Evolutionary conservation across 495 filamentous ascomycete species (phyloP).

Genomic region (Xylaria telfairii): DNA sequence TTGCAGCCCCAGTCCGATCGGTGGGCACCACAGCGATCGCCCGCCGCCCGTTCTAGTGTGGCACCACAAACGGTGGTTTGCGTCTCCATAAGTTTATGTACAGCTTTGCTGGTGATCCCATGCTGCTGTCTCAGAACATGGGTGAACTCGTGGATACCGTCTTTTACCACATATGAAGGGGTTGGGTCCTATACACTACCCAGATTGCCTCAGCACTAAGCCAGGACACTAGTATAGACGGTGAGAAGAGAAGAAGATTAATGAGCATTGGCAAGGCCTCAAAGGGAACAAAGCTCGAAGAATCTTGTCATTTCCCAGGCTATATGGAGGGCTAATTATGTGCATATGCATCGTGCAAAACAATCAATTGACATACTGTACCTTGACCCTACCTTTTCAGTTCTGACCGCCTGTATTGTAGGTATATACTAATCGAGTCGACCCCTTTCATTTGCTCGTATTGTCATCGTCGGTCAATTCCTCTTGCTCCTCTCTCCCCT

Average conservation of each 20-base stretch:
- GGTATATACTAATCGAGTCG: not conserved
- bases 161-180: constrained; percentile 15
- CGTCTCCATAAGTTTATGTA: constrained; percentile 21
- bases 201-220: not conserved
- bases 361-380: not conserved
- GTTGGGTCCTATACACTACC: constrained; percentile 13
- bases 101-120: constrained; percentile 13
- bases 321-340: constrained; percentile 14
- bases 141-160: constrained; percentile 15
- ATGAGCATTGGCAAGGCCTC: not conserved
- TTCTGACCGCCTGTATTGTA: constrained; percentile 15
- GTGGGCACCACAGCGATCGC: constrained; percentile 10
- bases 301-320: constrained; percentile 6
- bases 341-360: not conserved
- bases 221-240: not conserved
- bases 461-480: not conserved
- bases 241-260: constrained; percentile 12
- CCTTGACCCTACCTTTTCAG: no score
- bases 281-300: not conserved
- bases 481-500: not conserved
- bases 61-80: constrained; percentile 3
- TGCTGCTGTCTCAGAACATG: constrained; percentile 19
- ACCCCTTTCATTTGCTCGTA: constrained; percentile 13
- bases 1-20: constrained; percentile 24
- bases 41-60: constrained; percentile 11